Conservation (phyloP, 345 rosid species). For the Syzygium oleosum region DNA sequence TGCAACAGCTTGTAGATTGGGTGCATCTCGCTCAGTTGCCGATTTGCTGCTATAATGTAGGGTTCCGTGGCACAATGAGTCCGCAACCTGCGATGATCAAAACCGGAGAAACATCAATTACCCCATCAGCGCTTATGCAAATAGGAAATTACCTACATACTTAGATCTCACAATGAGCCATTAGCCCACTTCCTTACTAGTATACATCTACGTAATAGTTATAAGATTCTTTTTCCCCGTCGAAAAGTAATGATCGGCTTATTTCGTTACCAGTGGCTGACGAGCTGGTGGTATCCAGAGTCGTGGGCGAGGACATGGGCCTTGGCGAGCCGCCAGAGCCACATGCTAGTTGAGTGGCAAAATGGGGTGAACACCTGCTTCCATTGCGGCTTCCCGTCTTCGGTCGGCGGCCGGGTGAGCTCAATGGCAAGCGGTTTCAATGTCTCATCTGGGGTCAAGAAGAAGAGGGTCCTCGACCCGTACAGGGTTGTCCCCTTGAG, state of each 20-base stretch:
- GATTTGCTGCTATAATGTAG: slow-evolving; percentile 51
- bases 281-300: slow-evolving; percentile 55
- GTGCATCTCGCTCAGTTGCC: slow-evolving; percentile 69
- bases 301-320: slow-evolving; percentile 61
- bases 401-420: slow-evolving; percentile 40
- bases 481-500: slow-evolving; percentile 36
- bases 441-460: slow-evolving; percentile 38
- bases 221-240: not conserved
- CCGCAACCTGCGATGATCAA: slow-evolving; percentile 37
- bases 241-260: not conserved
- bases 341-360: slow-evolving; percentile 31
- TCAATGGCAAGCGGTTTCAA: slow-evolving; percentile 59
- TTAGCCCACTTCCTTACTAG: not conserved
- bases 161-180: not conserved
- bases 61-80: slow-evolving; percentile 67
- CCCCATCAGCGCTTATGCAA: not conserved
- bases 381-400: slow-evolving; percentile 57
- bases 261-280: slow-evolving; percentile 53
- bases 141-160: not conserved
- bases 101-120: not conserved
- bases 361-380: slow-evolving; percentile 35
- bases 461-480: slow-evolving; percentile 67
- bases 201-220: not conserved
- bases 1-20: slow-evolving; percentile 48
- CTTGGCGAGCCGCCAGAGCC: slow-evolving; percentile 77